Evolutionary conservation across 176 grass and related monocot genomes (phyloP).

Genomic region (Coix lacrymajobi): DNA sequence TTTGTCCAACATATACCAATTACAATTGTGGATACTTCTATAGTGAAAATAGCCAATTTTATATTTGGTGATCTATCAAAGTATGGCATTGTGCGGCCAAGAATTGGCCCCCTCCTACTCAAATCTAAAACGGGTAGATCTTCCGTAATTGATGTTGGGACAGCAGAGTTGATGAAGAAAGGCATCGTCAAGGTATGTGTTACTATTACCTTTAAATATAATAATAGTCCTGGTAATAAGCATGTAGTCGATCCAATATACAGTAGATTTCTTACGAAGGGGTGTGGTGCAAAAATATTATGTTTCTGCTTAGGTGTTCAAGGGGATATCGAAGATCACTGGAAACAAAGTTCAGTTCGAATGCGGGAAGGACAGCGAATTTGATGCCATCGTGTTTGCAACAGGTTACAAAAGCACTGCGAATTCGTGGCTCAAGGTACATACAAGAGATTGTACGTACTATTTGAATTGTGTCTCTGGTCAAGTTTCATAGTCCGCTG

Average conservation of each 20-base stretch:
- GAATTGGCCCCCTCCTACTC: too few species aligned
- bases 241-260: too few species aligned
- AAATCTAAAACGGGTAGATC: conserved; percentile 14
- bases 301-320: background rate
- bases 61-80: conserved; percentile 38
- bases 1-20: conserved; percentile 13
- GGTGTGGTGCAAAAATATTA: too few species aligned
- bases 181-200: conserved; percentile 31
- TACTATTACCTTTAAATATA: too few species aligned
- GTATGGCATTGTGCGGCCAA: conserved; percentile 35
- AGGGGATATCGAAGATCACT: conserved; percentile 1
- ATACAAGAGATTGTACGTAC: background rate
- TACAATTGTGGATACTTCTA: conserved; percentile 1
- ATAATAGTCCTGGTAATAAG: too few species aligned
- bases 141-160: conserved; percentile 26
- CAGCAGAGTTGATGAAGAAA: conserved; percentile 21
- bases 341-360: conserved; percentile 17
- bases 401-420: too few species aligned
- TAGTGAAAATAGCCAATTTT: conserved; percentile 1
- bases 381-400: conserved; percentile 35
- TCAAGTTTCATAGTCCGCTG: background rate
- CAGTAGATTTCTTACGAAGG: too few species aligned
- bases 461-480: background rate
- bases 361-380: background rate
- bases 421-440: conserved; percentile 54